These are phyloP conservation scores for Davidsoniella virescens DNA, from an alignment of 2,329 filamentous ascomycete genomes.

Conservation along the genomic window DNA sequence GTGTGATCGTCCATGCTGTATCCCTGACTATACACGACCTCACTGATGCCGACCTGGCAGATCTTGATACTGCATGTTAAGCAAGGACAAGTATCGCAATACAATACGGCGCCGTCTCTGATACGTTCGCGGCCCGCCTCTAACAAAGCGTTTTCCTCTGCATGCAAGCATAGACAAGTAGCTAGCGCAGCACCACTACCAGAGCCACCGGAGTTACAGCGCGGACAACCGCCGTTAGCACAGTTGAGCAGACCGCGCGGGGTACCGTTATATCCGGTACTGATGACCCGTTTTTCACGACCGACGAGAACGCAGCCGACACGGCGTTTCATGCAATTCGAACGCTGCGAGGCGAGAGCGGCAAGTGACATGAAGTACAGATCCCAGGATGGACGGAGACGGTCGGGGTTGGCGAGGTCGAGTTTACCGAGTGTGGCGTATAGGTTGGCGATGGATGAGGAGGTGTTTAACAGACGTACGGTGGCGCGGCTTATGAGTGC, in stretches of 20 bases:
- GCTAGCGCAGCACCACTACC: conserved; percentile 52
- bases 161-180: conserved; percentile 92
- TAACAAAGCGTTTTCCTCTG: conserved; percentile 90
- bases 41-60: conserved; percentile 83
- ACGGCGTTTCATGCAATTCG: conserved; percentile 95
- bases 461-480: conserved; percentile 74
- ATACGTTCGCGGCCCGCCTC: conserved; percentile 89
- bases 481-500: conserved; percentile 68
- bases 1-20: conserved; percentile 90
- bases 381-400: conserved; percentile 84
- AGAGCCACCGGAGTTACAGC: conserved; percentile 64
- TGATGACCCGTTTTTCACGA: conserved; percentile 69
- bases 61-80: conserved; percentile 98
- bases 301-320: conserved; percentile 85
- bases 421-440: conserved; percentile 56
- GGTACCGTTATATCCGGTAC: conserved; percentile 97
- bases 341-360: conserved; percentile 72
- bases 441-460: conserved; percentile 52
- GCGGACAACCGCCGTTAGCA: conserved; percentile 73
- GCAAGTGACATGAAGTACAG: conserved; percentile 98
- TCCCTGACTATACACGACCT: conserved; percentile 85
- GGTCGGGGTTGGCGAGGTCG: conserved; percentile 60
- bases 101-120: conserved; percentile 64
- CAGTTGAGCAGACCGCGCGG: conserved; percentile 79
- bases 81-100: conserved; percentile 93